Base-by-base conservation (phyloP, 1,139 yeast genomes). In the Debaryomyces fabryi region DNA sequence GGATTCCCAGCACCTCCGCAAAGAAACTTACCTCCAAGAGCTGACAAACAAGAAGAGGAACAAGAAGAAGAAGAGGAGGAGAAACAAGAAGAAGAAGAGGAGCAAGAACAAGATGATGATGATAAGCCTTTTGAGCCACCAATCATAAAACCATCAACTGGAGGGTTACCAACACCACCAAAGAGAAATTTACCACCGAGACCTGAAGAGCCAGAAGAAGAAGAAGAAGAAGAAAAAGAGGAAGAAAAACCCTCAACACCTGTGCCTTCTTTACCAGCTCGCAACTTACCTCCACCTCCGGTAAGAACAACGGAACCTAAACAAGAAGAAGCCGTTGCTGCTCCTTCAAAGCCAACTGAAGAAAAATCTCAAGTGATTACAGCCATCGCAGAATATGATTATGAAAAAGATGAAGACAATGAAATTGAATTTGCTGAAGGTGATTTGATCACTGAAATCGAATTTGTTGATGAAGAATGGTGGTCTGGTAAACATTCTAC, bases 391-490 rank as follows among this genome's bases (percentile, higher is more conserved):
- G 82, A 82, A 54, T 85, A 83, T 59, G 86, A 82, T 47, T 85
- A 86, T 57, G 86, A 78, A 55, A 83, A 84, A 60, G 90, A 83
- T 53, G 95, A 86, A 61, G 92, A 85, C 50, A 85, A 87, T 58
- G 95, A 87, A 63, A 78, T 87, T 49, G 78, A 76, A 1, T 80
- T 87, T 46, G 72, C 55, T 15, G 92, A 85, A 59, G 90, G 88
- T 47, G 93, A 87, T 54, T 59, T 67, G 46, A 81, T 87, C 52
- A 68, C 78, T n/a, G 82, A 82, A 24, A 82, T 87, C 52, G 87
- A 85, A 50, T 79, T 83, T 59, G 81, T 83, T 9, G 92, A 86
- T 60, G 87, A 82, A 43, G 91, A 86, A 56, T 88, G 96, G 96
- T 88, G 95, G 95, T 70, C 82, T 23, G 96, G 95, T 35, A 77